Evolutionary conservation across 768 basidiomycete genomes (phyloP), one percentile per base, ranked within the genome.

Genomic region (Agrocybe pediades): DNA sequence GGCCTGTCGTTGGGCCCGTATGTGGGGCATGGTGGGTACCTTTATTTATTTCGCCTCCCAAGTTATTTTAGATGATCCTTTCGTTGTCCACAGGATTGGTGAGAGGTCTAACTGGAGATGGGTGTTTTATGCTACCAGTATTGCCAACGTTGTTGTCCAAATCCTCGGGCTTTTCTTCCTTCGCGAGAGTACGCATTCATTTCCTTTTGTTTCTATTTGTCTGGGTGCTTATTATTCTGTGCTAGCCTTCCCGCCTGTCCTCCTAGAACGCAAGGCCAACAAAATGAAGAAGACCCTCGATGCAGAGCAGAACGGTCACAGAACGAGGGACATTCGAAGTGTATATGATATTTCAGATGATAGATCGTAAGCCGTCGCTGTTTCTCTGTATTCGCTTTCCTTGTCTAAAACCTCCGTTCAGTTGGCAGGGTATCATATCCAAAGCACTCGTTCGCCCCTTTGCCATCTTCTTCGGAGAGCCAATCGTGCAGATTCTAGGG

Each of bases 111-210:
- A 83, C 0, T 90, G 87, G 87, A 72, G 84, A 65, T 89, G 86
- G 87, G 86, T 88, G 29, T 90, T 89, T 65, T 87, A 86, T 82
- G 79, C 85, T 0, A 84, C 84, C 3, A 81, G 74, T 29, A 84
- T 88, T 30, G 73, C 78, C 0, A 83, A 82, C 55, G 83, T 70
- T 0, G 55, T 65, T 25, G 65, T 90, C 25, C 87, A 89, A 61
- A 41, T 79, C 0, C 55, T 78, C 1, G 87, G 88, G 1, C 6
- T 88, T 0, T 68, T 87, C 26, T 80, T 69, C 53, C 73, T 90
- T 6, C 75, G 74, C 71, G 87, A 90, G 76, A 87, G 86, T 87
- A 57, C 46, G 80, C 67, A 0, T 13, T 1, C n/a, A 8, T 6
- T 15, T 15, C 15, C 6, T 30, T 7, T 6, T 36, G n/a, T 36